Conservation (phyloP, 1,139 yeast species). For the Saccharomyces hybrid region DNA sequence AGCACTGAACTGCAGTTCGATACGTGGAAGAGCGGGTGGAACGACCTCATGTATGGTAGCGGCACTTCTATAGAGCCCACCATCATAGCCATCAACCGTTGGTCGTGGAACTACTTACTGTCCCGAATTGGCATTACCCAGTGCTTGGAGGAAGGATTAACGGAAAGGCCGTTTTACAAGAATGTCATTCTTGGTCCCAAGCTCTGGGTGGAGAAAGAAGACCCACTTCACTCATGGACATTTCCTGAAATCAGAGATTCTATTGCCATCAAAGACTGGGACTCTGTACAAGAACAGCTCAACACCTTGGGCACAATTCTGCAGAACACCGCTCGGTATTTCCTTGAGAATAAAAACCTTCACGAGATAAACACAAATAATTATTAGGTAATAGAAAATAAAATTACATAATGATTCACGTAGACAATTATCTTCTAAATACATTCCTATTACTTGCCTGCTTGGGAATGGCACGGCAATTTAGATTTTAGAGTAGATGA, state of each 20-base stretch:
- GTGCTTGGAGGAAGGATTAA: constrained; percentile 27
- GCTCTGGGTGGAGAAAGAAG: background rate
- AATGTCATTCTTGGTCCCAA: constrained; percentile 3
- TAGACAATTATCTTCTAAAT: background rate
- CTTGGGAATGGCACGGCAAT: too few relatives aligned
- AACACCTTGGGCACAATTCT: constrained; percentile 39
- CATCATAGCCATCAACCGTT: constrained; percentile 1
- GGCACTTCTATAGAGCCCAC: constrained; percentile 32
- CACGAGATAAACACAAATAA: background rate
- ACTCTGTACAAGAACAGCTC: constrained; percentile 50
- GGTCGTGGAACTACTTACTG: constrained; percentile 4
- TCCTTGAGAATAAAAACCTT: background rate
- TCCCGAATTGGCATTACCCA: constrained; percentile 47
- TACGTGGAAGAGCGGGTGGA: constrained; percentile 29
- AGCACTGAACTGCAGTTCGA: constrained; percentile 37
- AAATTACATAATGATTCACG: background rate
- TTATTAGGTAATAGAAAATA: background rate
- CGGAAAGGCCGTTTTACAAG: constrained; percentile 3
- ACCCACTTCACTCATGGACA: background rate
- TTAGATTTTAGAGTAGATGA: too few relatives aligned
- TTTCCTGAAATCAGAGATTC: constrained; percentile 3
- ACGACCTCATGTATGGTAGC: constrained; percentile 21
- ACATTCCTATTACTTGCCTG: too few relatives aligned
- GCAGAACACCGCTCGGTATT: constrained; percentile 27
- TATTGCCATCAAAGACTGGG: constrained; percentile 37